Base-by-base conservation (phyloP, 129 eudicot genomes). In the Ambrosia artemisiifolia region DNA sequence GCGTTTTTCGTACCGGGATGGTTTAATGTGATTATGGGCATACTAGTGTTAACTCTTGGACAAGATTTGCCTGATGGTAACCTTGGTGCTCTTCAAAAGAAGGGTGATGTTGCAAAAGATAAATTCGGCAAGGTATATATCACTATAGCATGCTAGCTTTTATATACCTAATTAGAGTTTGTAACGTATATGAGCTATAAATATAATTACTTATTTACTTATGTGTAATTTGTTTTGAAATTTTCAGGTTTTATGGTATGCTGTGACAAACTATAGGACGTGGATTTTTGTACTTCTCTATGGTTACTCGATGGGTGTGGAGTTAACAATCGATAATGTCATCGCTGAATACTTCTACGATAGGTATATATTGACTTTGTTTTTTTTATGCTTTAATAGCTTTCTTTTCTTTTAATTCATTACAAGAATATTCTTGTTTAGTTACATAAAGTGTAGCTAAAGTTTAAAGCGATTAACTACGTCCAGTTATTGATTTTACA, bases 1-100 rank as follows among this genome's bases (percentile, higher is more conserved):
- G 84, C 90, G 0, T 85, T 85, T 63, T 85, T 82, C 16, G 69
- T 82, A 7, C 90, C 90, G 0, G 90, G 90, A 2, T 75, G 80
- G 69, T 75, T 82, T 72, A 83, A 85, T 69, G 59, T 82, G 14
- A 76, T 82, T 30, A 67, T 81, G 81, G 86, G 89, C 49, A 75
- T 85, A 11, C 70, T 85, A 76, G 86, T 85, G 51, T 66, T 83
- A 43, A 70, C 75, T 47, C 69, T 83, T 10, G 87, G 81, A 42
- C 87, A 83, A 79, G 87, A 83, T 63, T 78, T 83, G 62, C 87
- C 89, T 51, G 86, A 85, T 71, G 89, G 89, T 6, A 85, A 85
- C 79, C 86, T 81, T 11, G 65, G 80, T 50, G 72, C 83, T 16
- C 78, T 85, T 35, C 89, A 81, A 47, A 85, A 81, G 77, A 75